Conservation (phyloP, 352 stramenopile species). For the Blastocystis sp. region DNA sequence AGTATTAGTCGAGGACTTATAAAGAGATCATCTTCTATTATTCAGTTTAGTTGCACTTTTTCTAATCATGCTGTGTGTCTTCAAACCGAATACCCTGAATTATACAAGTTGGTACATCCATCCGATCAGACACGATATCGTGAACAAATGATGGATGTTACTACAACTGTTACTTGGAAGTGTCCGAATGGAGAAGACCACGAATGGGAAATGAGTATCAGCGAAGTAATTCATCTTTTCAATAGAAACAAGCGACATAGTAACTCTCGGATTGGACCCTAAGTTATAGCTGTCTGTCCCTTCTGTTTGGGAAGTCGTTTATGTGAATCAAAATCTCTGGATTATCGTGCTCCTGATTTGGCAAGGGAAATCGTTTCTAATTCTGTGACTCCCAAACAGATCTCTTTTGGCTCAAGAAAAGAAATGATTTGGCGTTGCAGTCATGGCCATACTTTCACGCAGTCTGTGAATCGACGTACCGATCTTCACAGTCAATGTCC, state of each 20-base stretch:
- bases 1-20: too few relatives aligned
- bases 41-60: too few relatives aligned
- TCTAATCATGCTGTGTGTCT: too few relatives aligned
- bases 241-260: neutral
- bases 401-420: constrained; percentile 7
- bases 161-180: neutral
- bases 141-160: neutral
- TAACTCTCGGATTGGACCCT: neutral
- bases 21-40: too few relatives aligned
- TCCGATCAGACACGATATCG: neutral
- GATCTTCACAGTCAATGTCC: neutral
- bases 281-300: neutral
- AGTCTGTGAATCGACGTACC: constrained; percentile 17
- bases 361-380: neutral
- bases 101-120: neutral
- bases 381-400: neutral
- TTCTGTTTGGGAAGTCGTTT: constrained; percentile 22
- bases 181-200: constrained; percentile 13
- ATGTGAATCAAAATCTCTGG: neutral
- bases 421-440: neutral
- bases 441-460: neutral
- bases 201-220: constrained; percentile 29
- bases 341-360: neutral
- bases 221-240: neutral
- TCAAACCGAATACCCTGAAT: neutral